Conservation (phyloP, 1,284 basidiomycete species). For the Sporisorium scitamineum region DNA sequence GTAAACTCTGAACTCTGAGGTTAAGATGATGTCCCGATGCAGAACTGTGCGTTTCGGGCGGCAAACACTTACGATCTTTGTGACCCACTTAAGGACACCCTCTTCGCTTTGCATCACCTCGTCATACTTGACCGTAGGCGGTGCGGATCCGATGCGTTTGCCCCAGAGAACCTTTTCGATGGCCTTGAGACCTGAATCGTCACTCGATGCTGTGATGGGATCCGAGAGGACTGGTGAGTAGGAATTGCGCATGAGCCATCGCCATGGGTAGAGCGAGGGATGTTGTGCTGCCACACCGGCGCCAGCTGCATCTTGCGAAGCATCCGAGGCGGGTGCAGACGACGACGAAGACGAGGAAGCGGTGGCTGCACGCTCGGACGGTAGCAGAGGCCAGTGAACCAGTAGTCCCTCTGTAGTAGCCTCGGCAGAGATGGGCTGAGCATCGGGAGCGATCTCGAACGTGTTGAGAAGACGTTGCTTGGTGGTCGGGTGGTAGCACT, state of each 20-base stretch:
- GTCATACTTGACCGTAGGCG: constrained; percentile 81
- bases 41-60: no score
- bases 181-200: constrained; percentile 29
- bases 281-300: constrained; percentile 70
- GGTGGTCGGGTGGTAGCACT: constrained; percentile 88
- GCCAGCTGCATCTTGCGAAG: constrained; percentile 8
- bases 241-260: constrained; percentile 80
- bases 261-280: constrained; percentile 85
- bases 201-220: constrained; percentile 73
- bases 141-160: constrained; percentile 78
- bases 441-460: constrained; percentile 83
- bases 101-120: constrained; percentile 80
- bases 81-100: constrained; percentile 84
- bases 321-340: neutral
- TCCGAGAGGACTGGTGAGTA: constrained; percentile 76
- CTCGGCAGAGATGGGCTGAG: constrained; percentile 77
- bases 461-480: constrained; percentile 91
- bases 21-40: no score
- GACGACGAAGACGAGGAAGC: constrained; percentile 12
- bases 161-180: constrained; percentile 77
- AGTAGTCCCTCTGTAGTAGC: constrained; percentile 76
- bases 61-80: constrained; percentile 74
- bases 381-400: constrained; percentile 74
- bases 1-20: no score
- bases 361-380: constrained; percentile 35